A percentile compares a stretch with the other conserved stretches of the same genome.
Conservation (phyloP, 2,329 filamentous ascomycete genomes). For the Phialophora verrucosa region DNA sequence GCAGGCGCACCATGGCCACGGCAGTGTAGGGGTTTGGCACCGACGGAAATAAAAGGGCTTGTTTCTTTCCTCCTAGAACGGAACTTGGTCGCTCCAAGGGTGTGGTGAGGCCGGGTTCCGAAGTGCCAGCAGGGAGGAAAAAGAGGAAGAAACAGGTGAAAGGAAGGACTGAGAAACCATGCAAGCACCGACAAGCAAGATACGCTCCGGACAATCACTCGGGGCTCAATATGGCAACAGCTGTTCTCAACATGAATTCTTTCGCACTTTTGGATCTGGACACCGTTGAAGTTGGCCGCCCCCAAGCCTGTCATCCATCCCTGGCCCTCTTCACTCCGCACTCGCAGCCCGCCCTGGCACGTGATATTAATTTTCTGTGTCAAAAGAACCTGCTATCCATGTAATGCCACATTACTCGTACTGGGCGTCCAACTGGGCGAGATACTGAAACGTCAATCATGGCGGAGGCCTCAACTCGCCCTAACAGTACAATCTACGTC, state of each 20-base stretch:
- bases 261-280: slow-evolving; percentile 32
- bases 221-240: slow-evolving; percentile 11
- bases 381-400: background rate
- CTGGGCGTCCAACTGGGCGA: background rate
- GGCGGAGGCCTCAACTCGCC: slow-evolving; percentile 75
- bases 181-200: slow-evolving; percentile 16
- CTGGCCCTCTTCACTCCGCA: slow-evolving; percentile 17
- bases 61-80: background rate
- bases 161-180: slow-evolving; percentile 28
- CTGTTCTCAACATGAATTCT: slow-evolving; percentile 21
- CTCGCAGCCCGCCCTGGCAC: slow-evolving; percentile 9
- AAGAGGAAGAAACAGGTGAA: slow-evolving; percentile 32
- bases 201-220: slow-evolving; percentile 4
- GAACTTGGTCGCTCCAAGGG: background rate
- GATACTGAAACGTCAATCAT: slow-evolving; percentile 54
- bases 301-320: slow-evolving; percentile 34
- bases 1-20: slow-evolving; percentile 83
- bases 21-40: background rate
- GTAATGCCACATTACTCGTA: background rate
- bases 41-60: background rate
- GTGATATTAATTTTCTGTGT: slow-evolving; percentile 19
- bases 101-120: background rate
- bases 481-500: slow-evolving; percentile 91
- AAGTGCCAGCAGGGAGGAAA: slow-evolving; percentile 28
- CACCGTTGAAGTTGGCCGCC: slow-evolving; percentile 24